A percentile compares a stretch with the other conserved stretches of the same genome.
These are phyloP conservation scores for cucumber (Cucumis sativus) DNA, from an alignment of 306 rosid genomes.

Conservation along the genomic window DNA sequence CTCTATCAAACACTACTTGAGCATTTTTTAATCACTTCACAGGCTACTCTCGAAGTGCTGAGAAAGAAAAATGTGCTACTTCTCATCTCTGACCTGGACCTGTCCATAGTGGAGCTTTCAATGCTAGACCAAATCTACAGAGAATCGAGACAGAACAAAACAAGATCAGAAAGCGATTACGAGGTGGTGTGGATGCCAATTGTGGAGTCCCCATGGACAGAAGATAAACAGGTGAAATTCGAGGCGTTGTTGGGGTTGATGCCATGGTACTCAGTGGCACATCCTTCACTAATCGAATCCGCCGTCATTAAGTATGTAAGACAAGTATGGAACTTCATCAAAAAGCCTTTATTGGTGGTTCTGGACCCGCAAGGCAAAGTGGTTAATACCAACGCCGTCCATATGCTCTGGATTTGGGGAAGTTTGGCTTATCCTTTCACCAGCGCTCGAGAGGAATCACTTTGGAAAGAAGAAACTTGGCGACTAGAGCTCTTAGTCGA, in stretches of 20 bases:
- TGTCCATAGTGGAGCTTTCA: slow-evolving; percentile 30
- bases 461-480: slow-evolving; percentile 57
- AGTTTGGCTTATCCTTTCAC: slow-evolving; percentile 53
- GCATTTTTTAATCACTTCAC: background rate
- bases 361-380: slow-evolving; percentile 47
- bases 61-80: slow-evolving; percentile 52
- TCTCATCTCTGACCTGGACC: slow-evolving; percentile 39
- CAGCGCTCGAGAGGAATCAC: slow-evolving; percentile 36
- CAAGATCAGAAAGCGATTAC: slow-evolving; percentile 19
- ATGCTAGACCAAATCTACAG: slow-evolving; percentile 44
- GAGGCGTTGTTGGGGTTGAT: slow-evolving; percentile 13
- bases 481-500: slow-evolving; percentile 35
- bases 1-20: background rate
- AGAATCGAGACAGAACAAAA: slow-evolving; percentile 27
- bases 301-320: slow-evolving; percentile 32
- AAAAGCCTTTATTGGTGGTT: slow-evolving; percentile 44
- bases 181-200: slow-evolving; percentile 54
- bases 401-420: slow-evolving; percentile 71
- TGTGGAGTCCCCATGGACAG: slow-evolving; percentile 17
- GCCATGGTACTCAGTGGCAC: slow-evolving; percentile 47
- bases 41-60: slow-evolving; percentile 45
- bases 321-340: slow-evolving; percentile 41
- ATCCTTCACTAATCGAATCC: slow-evolving; percentile 33
- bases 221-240: slow-evolving; percentile 12
- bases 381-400: slow-evolving; percentile 46